Evolutionary conservation across 139 green algal genomes (phyloP).

Genomic region (Coccomyxa sp.): DNA sequence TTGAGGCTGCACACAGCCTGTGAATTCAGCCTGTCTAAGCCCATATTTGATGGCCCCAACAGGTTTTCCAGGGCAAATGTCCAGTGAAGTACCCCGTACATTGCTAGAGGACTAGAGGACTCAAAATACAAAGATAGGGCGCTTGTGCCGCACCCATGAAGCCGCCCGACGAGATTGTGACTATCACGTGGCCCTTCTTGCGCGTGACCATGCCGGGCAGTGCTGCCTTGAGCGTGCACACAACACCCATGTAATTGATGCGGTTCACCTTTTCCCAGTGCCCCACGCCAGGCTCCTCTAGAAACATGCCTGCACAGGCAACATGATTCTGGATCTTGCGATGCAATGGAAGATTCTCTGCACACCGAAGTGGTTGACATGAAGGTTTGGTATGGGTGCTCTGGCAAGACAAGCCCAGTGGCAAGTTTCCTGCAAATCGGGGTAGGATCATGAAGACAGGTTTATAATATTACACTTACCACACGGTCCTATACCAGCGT

Average conservation of each 20-base stretch:
- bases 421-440: not conserved
- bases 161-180: not conserved
- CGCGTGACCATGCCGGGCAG: not conserved
- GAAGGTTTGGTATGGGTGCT: not conserved
- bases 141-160: not conserved
- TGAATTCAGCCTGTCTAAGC: too few species aligned
- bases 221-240: not conserved
- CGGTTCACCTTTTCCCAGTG: not conserved
- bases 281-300: not conserved
- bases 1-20: too few species aligned
- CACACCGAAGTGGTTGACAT: too few species aligned
- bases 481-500: not conserved
- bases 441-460: too few species aligned
- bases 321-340: not conserved
- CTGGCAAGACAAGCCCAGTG: not conserved
- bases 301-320: not conserved
- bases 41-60: too few species aligned
- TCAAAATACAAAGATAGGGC: too few species aligned
- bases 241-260: constrained; percentile 4
- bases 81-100: too few species aligned
- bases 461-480: not conserved
- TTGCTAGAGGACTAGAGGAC: too few species aligned
- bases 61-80: too few species aligned
- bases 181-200: not conserved
- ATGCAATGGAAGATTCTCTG: not conserved